Conservation (phyloP, 805 yeast genomes). For the Candida insectalens region DNA sequence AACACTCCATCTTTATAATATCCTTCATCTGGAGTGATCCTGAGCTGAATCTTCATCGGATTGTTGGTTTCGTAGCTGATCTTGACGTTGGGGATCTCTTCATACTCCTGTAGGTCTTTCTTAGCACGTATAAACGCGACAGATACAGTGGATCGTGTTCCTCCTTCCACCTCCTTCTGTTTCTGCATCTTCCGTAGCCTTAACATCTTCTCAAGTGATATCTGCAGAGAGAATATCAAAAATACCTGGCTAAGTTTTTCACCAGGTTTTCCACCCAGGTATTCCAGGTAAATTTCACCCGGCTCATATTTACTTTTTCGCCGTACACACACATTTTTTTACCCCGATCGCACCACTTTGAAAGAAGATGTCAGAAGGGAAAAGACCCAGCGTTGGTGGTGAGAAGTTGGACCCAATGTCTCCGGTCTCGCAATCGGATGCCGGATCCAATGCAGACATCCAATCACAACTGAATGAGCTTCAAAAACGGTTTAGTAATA, state of each 20-base stretch:
- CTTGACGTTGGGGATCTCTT: conserved; percentile 33
- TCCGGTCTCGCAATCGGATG: too few relatives aligned
- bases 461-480: conserved; percentile 3
- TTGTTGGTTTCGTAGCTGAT: conserved; percentile 37
- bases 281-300: too few relatives aligned
- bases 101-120: conserved; percentile 62
- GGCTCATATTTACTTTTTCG: too few relatives aligned
- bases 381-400: too few relatives aligned
- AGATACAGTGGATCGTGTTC: conserved; percentile 12
- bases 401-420: too few relatives aligned
- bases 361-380: too few relatives aligned
- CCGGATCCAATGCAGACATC: conserved; percentile 1
- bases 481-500: conserved; percentile 2
- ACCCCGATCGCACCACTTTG: too few relatives aligned
- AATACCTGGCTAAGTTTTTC: too few relatives aligned
- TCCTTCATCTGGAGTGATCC: conserved; percentile 62
- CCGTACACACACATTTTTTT: too few relatives aligned
- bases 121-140: conserved; percentile 71
- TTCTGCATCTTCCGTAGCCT: conserved; percentile 23
- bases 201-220: neutral
- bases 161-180: conserved; percentile 14
- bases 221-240: too few relatives aligned
- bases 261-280: too few relatives aligned
- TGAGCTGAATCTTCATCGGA: conserved; percentile 51
- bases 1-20: conserved; percentile 63